Base-by-base conservation (phyloP, 768 basidiomycete genomes). In the Lactifluus rugatus region DNA sequence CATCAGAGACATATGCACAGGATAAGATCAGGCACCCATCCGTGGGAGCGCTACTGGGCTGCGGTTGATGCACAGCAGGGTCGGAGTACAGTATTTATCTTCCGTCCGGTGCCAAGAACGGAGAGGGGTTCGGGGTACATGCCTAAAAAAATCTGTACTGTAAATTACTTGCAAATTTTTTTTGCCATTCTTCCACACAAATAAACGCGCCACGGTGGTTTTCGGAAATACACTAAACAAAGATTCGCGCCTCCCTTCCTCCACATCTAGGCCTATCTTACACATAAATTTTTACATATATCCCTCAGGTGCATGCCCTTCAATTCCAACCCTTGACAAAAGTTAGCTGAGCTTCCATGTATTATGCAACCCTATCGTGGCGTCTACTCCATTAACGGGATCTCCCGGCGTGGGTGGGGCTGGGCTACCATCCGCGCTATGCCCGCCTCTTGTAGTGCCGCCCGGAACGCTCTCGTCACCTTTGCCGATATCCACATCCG, bases 311-410 rank as follows among this genome's bases (percentile, higher is more conserved):
- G n/a, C 37, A 17, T 4, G 28, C 9, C 25, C 14, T 17, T 25
- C 50, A 39, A 45, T 13, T 39, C 46, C 41, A 42, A 9, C 41
- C n/a, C 17, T n/a, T 42, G n/a, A 10, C 16, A 21, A 23, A 23
- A 44, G 21, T 54, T 54, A 76, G 45, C 68, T 66, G 53, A 67
- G 48, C 52, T 80, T 78, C 78, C 81, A 88, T 44, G 79, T 77
- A 66, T 92, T 91, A 70, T 90, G 82, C 65, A 92, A 70, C 44
- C 89, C 89, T 64, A 92, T 81, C 2, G 82, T 89, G 67, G 85
- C 84, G 64, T 89, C 88, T 25, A 79, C 76, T 9, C 82, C 83
- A 65, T 82, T 87, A 65, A 76, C 67, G 5, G 76, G 77, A 16
- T 75, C 75, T 21, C 25, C 28, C 2, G 52, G 19, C 31, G 52